These are phyloP conservation scores for Metarhizium brunneum DNA, from an alignment of 2,329 filamentous ascomycete species.

Conservation along the genomic window DNA sequence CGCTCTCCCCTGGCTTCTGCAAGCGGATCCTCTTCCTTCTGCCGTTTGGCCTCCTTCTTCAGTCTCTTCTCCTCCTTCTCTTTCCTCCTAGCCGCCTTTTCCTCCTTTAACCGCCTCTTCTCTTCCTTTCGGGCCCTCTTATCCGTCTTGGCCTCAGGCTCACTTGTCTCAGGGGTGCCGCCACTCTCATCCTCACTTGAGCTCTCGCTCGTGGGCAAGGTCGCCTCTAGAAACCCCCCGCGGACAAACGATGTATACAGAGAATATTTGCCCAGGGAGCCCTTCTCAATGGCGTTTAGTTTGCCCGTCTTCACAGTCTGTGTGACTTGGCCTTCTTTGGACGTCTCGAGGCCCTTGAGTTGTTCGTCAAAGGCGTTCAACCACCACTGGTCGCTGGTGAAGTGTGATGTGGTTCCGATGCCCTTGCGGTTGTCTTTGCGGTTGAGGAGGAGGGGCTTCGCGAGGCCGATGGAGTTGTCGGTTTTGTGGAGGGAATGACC, in stretches of 20 bases:
- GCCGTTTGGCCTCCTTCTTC: slow-evolving; percentile 15
- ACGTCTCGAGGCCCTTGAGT: slow-evolving; percentile 66
- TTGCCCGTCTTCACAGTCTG: slow-evolving; percentile 46
- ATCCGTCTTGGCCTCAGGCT: slow-evolving; percentile 17
- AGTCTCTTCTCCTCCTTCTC: slow-evolving; percentile 3
- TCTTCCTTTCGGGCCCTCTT: neutral
- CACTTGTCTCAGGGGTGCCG: slow-evolving; percentile 15
- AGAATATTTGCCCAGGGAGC: slow-evolving; percentile 46
- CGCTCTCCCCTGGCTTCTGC: slow-evolving; percentile 33
- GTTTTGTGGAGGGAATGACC: slow-evolving; percentile 79
- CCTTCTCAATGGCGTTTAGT: slow-evolving; percentile 46
- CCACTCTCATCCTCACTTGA: slow-evolving; percentile 17
- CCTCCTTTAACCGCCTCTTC: slow-evolving; percentile 7
- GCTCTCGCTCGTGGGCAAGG: slow-evolving; percentile 32
- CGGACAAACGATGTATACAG: slow-evolving; percentile 80
- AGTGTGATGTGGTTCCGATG: slow-evolving; percentile 64
- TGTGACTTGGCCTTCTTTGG: slow-evolving; percentile 44
- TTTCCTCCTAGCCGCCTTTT: slow-evolving; percentile 16
- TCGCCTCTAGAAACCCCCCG: slow-evolving; percentile 69
- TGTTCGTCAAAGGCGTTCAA: slow-evolving; percentile 88
- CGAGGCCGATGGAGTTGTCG: slow-evolving; percentile 64
- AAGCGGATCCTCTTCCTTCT: slow-evolving; percentile 1
- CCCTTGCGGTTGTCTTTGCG: slow-evolving; percentile 76
- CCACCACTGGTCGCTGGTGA: slow-evolving; percentile 87
- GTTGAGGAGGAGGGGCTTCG: slow-evolving; percentile 72